Conservation (phyloP, 345 rosid species). For the Rhodamnia argentea region DNA sequence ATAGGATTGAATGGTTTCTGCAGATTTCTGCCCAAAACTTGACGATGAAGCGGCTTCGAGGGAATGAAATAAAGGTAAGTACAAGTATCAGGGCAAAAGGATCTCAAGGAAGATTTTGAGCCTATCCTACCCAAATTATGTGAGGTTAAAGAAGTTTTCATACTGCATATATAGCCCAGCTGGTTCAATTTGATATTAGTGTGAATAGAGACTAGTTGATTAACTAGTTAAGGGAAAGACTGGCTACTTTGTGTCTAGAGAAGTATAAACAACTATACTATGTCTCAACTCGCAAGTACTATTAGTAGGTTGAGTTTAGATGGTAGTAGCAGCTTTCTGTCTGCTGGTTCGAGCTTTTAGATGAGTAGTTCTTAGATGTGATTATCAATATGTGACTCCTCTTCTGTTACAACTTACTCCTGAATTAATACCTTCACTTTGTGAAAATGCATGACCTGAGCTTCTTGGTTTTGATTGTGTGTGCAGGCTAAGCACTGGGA, state of each 20-base stretch:
- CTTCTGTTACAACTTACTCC: neutral
- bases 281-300: neutral
- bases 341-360: neutral
- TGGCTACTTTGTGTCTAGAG: neutral
- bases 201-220: neutral
- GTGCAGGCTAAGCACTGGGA: slow-evolving; percentile 92
- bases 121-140: neutral
- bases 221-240: neutral
- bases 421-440: neutral
- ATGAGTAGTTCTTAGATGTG: neutral
- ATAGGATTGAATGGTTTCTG: slow-evolving; percentile 7
- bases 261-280: neutral
- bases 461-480: slow-evolving; percentile 4
- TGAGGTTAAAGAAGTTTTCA: neutral
- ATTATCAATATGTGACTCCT: neutral
- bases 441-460: neutral
- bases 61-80: slow-evolving; percentile 82
- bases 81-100: neutral
- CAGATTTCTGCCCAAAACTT: slow-evolving; percentile 80
- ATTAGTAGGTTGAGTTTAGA: neutral
- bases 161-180: neutral
- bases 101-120: neutral
- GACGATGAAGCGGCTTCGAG: slow-evolving; percentile 78
- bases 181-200: neutral
- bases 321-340: neutral